phyloP scores from a whole-genome alignment of 2,329 filamentous ascomycete species.

The Sporothrix mexicana region DNA sequence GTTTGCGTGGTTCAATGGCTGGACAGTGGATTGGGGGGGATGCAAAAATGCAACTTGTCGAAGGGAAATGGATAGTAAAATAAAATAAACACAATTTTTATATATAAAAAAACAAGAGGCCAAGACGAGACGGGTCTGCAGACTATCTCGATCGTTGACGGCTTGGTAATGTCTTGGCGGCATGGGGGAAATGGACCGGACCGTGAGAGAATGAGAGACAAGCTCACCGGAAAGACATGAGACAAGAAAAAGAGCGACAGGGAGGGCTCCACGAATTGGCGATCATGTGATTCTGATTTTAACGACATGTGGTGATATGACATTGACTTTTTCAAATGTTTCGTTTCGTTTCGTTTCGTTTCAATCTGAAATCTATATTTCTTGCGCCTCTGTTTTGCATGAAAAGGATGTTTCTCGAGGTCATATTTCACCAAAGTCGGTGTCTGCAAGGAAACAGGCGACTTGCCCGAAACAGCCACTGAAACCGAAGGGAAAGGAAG shows the following conservation, averaged over 20 bases:
- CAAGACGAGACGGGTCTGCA: conserved; percentile 9
- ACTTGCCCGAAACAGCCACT: background rate
- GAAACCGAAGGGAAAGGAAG: background rate
- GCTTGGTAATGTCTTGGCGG: conserved; percentile 28
- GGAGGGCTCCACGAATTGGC: background rate
- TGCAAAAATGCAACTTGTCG: background rate
- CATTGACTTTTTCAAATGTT: background rate
- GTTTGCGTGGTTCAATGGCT: background rate
- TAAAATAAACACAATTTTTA: conserved; percentile 16
- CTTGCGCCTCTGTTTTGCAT: background rate
- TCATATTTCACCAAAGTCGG: background rate
- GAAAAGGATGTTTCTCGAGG: background rate
- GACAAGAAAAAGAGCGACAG: background rate
- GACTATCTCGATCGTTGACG: conserved; percentile 27
- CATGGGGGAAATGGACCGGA: background rate
- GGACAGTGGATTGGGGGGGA: background rate
- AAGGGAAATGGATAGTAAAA: too few species aligned
- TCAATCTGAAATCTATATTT: background rate
- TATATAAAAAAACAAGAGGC: background rate
- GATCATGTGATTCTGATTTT: background rate
- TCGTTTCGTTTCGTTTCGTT: conserved; percentile 14
- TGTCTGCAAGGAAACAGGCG: background rate
- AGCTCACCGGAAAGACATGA: background rate
- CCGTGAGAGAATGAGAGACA: background rate
- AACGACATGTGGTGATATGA: background rate